These are phyloP conservation scores for Cladophialophora bantiana DNA, from an alignment of 2,329 filamentous ascomycete species.

Conservation along the genomic window DNA sequence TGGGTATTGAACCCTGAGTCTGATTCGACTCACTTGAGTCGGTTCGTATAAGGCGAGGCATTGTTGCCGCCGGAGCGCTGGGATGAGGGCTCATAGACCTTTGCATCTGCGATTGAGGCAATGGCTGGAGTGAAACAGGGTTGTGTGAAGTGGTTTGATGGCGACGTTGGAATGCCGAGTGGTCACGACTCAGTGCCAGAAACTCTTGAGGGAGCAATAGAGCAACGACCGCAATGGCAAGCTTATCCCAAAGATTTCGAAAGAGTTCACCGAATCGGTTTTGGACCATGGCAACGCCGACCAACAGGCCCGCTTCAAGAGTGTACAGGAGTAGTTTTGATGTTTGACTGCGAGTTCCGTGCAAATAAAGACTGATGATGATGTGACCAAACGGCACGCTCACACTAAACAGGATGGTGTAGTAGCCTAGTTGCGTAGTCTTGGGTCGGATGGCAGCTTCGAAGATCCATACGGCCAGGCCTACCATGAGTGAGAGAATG, in stretches of 20 bases:
- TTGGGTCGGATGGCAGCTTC: slow-evolving; percentile 25
- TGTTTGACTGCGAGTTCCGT: slow-evolving; percentile 11
- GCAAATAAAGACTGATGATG: slow-evolving; percentile 10
- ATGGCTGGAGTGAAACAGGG: not conserved
- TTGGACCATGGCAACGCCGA: slow-evolving; percentile 23
- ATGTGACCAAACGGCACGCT: slow-evolving; percentile 30
- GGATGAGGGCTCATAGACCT: not conserved
- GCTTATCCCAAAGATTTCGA: slow-evolving; percentile 37
- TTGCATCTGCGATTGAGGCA: not conserved
- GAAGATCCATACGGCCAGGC: slow-evolving; percentile 30
- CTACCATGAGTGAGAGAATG: slow-evolving; percentile 25
- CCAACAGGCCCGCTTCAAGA: slow-evolving; percentile 28
- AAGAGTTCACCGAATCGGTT: slow-evolving; percentile 27
- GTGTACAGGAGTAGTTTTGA: slow-evolving; percentile 21
- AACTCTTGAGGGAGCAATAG: slow-evolving; percentile 37
- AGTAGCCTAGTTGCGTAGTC: slow-evolving; percentile 27
- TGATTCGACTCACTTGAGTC: slow-evolving; percentile 8
- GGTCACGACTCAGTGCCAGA: slow-evolving; percentile 24
- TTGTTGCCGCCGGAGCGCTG: not conserved
- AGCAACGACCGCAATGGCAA: slow-evolving; percentile 33
- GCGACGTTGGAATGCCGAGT: slow-evolving; percentile 5
- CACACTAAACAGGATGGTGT: slow-evolving; percentile 29
- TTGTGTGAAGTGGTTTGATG: not conserved
- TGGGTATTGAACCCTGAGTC: not conserved
- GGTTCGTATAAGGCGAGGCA: slow-evolving; percentile 7